Evolutionary conservation across 306 rosid genomes (phyloP).

Genomic region (Phaseolus lunatus): DNA sequence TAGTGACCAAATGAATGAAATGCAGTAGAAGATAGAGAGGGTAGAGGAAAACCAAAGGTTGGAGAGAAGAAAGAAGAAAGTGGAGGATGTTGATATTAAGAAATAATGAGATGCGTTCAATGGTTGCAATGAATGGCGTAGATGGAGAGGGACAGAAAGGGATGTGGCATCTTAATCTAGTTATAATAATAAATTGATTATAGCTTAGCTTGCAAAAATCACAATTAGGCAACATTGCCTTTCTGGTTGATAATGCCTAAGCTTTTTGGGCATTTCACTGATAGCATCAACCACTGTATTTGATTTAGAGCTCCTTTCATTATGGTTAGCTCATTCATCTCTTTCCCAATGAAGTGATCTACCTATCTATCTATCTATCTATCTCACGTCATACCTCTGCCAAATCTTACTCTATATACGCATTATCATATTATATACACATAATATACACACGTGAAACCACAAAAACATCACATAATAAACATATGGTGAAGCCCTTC

Average conservation of each 20-base stretch:
- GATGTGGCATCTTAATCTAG: conserved; percentile 69
- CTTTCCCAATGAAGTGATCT: conserved; percentile 49
- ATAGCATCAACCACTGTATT: conserved; percentile 62
- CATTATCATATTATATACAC: conserved; percentile 15
- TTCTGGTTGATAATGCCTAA: conserved; percentile 57
- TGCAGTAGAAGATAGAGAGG: background rate
- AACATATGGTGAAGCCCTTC: background rate
- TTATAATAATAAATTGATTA: conserved; percentile 45
- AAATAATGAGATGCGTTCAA: conserved; percentile 56
- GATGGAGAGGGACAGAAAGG: conserved; percentile 62
- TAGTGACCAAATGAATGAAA: background rate
- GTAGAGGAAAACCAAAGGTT: conserved; percentile 9
- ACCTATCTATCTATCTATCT: conserved; percentile 51
- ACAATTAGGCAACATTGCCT: conserved; percentile 50
- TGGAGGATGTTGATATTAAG: conserved; percentile 25
- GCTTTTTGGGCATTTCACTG: conserved; percentile 48
- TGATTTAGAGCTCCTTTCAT: conserved; percentile 57
- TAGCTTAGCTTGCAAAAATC: conserved; percentile 87
- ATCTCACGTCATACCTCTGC: conserved; percentile 40
- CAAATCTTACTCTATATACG: conserved; percentile 2
- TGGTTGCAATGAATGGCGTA: conserved; percentile 58
- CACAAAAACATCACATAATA: background rate
- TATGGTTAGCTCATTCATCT: conserved; percentile 70
- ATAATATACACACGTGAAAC: conserved; percentile 46
- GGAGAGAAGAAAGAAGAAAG: conserved; percentile 32